Evolutionary conservation across 1,284 basidiomycete species (phyloP).

Genomic region (Malassezia japonica): DNA sequence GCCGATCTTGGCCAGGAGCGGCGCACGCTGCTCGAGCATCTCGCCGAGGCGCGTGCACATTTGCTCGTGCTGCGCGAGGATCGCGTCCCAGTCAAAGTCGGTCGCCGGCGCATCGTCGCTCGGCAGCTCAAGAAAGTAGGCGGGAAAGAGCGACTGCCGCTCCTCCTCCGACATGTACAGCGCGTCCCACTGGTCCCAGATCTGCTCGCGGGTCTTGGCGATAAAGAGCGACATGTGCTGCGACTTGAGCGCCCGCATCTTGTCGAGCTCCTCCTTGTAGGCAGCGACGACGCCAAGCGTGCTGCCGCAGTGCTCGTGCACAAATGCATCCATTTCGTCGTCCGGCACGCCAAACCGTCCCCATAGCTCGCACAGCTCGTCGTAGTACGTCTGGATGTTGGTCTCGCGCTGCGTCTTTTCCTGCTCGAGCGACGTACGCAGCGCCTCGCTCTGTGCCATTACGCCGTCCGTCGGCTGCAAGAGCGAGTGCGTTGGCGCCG

Average conservation of each 20-base stretch:
- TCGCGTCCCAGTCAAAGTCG: conserved; percentile 34
- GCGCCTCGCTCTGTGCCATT: conserved; percentile 23
- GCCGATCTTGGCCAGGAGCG: conserved; percentile 65
- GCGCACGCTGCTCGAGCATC: conserved; percentile 66
- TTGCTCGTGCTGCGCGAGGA: conserved; percentile 75
- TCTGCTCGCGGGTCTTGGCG: conserved; percentile 68
- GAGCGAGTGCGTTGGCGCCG: conserved; percentile 16
- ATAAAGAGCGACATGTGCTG: conserved; percentile 81
- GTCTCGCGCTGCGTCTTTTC: conserved; percentile 37
- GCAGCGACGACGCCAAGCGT: conserved; percentile 63
- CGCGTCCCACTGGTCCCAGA: conserved; percentile 71
- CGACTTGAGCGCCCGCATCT: conserved; percentile 78
- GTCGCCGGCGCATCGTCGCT: conserved; percentile 3
- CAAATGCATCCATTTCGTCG: conserved; percentile 45
- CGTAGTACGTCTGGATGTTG: conserved; percentile 41
- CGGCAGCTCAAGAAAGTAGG: conserved; percentile 25
- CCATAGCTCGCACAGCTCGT: conserved; percentile 46
- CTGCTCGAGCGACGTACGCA: conserved; percentile 25
- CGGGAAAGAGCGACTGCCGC: conserved; percentile 52
- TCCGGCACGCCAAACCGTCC: conserved; percentile 42
- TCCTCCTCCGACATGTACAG: conserved; percentile 76
- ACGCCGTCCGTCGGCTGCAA: conserved; percentile 22
- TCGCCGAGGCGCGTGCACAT: conserved; percentile 71
- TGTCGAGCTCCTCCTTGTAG: conserved; percentile 79
- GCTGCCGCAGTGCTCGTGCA: conserved; percentile 56